Evolutionary conservation across 495 filamentous ascomycete genomes (phyloP), one percentile per base, ranked within the genome.

Genomic region (Penicillium taxi): DNA sequence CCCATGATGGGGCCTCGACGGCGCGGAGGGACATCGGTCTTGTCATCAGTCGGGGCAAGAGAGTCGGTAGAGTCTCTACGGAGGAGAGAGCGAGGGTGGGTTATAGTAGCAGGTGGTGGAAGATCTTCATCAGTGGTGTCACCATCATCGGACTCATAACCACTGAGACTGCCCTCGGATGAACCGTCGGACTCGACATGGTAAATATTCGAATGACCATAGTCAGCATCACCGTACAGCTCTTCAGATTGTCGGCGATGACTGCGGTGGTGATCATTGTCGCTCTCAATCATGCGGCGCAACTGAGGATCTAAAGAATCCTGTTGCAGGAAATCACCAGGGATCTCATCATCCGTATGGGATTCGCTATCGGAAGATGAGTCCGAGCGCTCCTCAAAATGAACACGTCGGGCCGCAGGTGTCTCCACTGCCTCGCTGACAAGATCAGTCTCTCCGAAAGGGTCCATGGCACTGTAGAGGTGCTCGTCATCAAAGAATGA

Each of bases 101-200:
- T 72, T 31, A 73, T 72, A 18, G 64, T 73, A 18, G 66, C 67
- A 11, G 69, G 67, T 15, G 72, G 74, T 31, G 77, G 77, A 5
- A 79, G 64, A 36, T 88, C 84, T 64, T 90, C 85, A 49, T 90
- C 85, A 46, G 84, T 90, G 24, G 85, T 89, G 45, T 87, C 84
- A 36, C 84, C 84, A 63, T 75, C 63, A 47, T 89, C 85, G 55
- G 81, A 84, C 63, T 88, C 83, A 59, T 88, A 89, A 38, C 82
- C 84, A 59, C 84, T 86, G 17, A 56, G 77, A 78, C 36, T 69
- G 41, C 66, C 74, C 32, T 65, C 66, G 26, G 72, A 74, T n/a
- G 66, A 67, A 24, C 66, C 65, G 22, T 74, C 69, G 26, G 70
- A 70, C 32, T 71, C 63, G 9, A 73, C 70, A 18, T 70, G 63